Evolutionary conservation across 2,329 filamentous ascomycete genomes (phyloP), one percentile per base, ranked within the genome.

Genomic region (Cyphellophora attinorum): DNA sequence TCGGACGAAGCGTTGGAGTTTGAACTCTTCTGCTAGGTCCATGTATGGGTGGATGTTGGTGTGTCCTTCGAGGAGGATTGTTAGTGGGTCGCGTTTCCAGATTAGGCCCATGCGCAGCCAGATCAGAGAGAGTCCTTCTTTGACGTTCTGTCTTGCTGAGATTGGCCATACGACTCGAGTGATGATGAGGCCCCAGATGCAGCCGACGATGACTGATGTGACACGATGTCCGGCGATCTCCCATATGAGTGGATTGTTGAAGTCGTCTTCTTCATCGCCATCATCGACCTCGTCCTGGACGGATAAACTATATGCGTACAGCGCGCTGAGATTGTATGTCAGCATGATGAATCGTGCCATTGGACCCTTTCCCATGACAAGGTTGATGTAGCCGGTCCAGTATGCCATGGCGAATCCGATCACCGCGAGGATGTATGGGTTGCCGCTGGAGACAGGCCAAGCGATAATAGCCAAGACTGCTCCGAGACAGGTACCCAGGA

Each of bases 81-180:
- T 80, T 15, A 98, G 65, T 0, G 91, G 91, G 6, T 93, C 89
- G 29, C 88, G 77, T 61, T 89, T 93, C 91, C 91, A 98, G 45
- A 96, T 88, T 19, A 98, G 70, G 11, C 86, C 85, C 77, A 98
- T 88, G 39, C 93, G 84, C 5, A 98, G 70, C 74, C 91, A 96
- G 10, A 98, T 66, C n/a, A 94, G 68, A 17, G 85, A 84, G 8
- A 95, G 69, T 2, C 89, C 89, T 50, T 93, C 81, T 52, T 91
- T 85, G 50, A 96, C 79, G 59, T 93, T 93, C 43, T 73, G 70
- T 28, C 91, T 74, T 2, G 86, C 91, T 19, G 85, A 91, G 42
- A 95, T 93, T 6, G 91, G 91, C 85, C 88, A 96, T 44, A 98
- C 79, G 32, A 93, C 53, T 39, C 89, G 75, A 32, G 88, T 95